Evolutionary conservation across 2,329 filamentous ascomycete species (phyloP).

Genomic region (Byssothecium circinans): DNA sequence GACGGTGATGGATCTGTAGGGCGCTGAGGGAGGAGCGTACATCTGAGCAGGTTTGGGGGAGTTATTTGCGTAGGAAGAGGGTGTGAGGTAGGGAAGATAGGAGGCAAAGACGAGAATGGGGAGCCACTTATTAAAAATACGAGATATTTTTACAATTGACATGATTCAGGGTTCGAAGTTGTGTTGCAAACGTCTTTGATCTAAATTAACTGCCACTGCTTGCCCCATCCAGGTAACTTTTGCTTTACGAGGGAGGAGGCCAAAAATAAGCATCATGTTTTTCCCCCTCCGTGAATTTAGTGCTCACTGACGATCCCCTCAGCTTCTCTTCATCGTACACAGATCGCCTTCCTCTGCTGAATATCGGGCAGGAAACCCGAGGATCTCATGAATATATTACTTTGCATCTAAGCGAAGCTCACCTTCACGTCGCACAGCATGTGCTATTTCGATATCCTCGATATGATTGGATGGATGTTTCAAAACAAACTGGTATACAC

Average conservation of each 20-base stretch:
- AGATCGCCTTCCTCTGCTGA: background rate
- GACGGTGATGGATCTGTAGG: background rate
- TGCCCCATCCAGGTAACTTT: no score
- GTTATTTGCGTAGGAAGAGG: no score
- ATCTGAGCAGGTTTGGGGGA: background rate
- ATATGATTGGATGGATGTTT: conserved; percentile 32
- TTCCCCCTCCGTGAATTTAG: background rate
- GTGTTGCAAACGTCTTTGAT: no score
- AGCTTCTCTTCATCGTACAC: background rate
- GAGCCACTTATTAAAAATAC: no score
- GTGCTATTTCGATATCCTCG: conserved; percentile 2
- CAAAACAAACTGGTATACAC: conserved; percentile 22
- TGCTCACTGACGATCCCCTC: background rate
- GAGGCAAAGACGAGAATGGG: no score
- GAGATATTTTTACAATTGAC: no score
- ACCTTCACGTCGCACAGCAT: conserved; percentile 10
- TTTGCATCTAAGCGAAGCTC: conserved; percentile 1
- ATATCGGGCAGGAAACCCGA: background rate
- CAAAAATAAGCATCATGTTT: background rate
- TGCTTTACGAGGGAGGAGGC: no score
- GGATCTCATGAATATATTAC: background rate
- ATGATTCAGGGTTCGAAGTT: no score
- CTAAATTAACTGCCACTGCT: no score
- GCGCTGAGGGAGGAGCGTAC: background rate
- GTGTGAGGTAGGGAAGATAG: no score